A percentile compares a stretch with the other conserved stretches of the same genome.
Conservation (phyloP, 257 asterid genomes). For the Solanum appendiculatum region DNA sequence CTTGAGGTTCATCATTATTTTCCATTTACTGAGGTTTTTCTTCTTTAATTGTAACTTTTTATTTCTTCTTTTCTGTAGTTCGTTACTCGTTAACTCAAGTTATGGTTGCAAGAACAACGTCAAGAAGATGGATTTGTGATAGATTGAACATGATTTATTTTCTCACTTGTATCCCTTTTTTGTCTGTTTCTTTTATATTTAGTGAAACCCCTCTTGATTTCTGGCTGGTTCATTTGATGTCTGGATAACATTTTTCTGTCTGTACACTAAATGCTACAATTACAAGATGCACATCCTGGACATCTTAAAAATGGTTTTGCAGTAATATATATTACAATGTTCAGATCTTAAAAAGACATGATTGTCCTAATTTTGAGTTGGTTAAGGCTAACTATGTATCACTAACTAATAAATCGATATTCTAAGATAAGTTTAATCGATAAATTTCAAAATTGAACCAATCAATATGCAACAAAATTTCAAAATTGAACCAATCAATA, state of each 20-base stretch:
- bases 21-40: not conserved
- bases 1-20: not conserved
- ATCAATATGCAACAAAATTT: too few species aligned
- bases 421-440: too few species aligned
- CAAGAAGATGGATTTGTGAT: not conserved
- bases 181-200: not conserved
- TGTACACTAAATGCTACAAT: not conserved
- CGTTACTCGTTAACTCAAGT: not conserved
- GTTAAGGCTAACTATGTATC: not conserved
- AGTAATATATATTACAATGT: not conserved
- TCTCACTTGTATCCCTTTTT: not conserved
- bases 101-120: not conserved
- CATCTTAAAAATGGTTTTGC: not conserved
- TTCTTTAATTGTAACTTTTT: not conserved
- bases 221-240: not conserved
- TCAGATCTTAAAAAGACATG: not conserved
- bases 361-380: not conserved
- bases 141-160: not conserved
- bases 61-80: not conserved
- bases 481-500: too few species aligned
- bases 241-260: not conserved
- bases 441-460: too few species aligned
- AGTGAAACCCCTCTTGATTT: not conserved
- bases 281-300: not conserved
- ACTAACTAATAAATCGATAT: too few species aligned